Conservation (phyloP, 441 rosid species). For the Heliophila coronopifolia region DNA sequence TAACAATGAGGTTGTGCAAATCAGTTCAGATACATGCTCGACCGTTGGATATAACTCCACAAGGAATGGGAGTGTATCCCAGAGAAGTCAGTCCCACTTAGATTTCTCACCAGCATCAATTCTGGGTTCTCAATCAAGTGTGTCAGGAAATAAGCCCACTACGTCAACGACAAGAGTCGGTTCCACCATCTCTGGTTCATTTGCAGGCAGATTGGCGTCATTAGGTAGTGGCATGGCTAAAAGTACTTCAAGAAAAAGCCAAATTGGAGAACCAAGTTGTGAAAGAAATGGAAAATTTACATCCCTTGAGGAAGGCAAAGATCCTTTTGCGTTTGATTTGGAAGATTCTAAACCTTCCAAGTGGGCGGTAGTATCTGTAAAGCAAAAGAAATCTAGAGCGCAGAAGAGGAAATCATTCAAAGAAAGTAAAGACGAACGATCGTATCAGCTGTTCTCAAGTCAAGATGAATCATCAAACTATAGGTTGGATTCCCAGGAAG, state of each 20-base stretch:
- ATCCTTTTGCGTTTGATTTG: slow-evolving; percentile 87
- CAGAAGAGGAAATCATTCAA: slow-evolving; percentile 35
- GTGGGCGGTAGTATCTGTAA: slow-evolving; percentile 73
- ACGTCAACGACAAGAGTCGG: slow-evolving; percentile 38
- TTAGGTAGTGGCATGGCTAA: slow-evolving; percentile 33
- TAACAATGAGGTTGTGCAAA: slow-evolving; percentile 41
- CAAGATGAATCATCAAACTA: slow-evolving; percentile 51
- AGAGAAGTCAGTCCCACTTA: slow-evolving; percentile 40
- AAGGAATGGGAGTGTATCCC: slow-evolving; percentile 34
- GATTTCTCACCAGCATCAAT: slow-evolving; percentile 31
- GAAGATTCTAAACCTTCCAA: slow-evolving; percentile 79
- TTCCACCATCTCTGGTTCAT: slow-evolving; percentile 50
- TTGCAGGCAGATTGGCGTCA: slow-evolving; percentile 47
- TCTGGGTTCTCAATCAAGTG: slow-evolving; percentile 41
- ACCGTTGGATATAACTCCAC: slow-evolving; percentile 39
- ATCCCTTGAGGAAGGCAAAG: slow-evolving; percentile 46
- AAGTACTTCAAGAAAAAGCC: slow-evolving; percentile 38
- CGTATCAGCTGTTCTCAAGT: slow-evolving; percentile 33
- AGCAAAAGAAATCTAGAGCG: slow-evolving; percentile 39
- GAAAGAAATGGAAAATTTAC: slow-evolving; percentile 34
- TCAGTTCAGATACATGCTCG: slow-evolving; percentile 51
- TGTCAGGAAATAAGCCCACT: slow-evolving; percentile 38
- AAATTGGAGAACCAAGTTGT: slow-evolving; percentile 35
- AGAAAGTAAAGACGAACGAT: slow-evolving; percentile 36
- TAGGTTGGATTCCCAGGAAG: slow-evolving; percentile 35